Conservation (phyloP, 805 yeast species). For the Saccharomycopsis guyanensis region DNA sequence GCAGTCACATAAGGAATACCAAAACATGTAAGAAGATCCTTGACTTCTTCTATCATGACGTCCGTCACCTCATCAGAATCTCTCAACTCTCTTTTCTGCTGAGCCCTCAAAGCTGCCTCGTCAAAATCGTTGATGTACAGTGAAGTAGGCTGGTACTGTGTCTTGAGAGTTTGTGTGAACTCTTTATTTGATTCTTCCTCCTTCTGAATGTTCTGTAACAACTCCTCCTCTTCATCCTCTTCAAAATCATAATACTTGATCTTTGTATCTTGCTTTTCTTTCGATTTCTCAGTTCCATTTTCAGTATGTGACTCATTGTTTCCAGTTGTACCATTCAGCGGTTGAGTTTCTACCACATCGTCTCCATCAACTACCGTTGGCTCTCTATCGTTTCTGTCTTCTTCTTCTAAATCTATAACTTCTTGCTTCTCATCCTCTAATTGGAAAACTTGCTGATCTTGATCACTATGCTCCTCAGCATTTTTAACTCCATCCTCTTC, state of each 20-base stretch:
- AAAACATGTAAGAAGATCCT: slow-evolving; percentile 75
- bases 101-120: slow-evolving; percentile 47
- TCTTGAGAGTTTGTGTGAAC: slow-evolving; percentile 41
- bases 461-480: not conserved
- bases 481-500: slow-evolving; percentile 4
- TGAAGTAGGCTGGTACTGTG: slow-evolving; percentile 12
- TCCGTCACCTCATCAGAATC: slow-evolving; percentile 89
- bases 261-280: not conserved
- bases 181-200: slow-evolving; percentile 70
- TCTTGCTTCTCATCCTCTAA: not conserved
- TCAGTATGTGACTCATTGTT: not conserved
- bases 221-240: slow-evolving; percentile 68
- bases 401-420: slow-evolving; percentile 3
- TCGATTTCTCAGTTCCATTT: not conserved
- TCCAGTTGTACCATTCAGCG: not conserved
- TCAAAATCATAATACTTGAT: slow-evolving; percentile 49
- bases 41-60: slow-evolving; percentile 83
- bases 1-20: slow-evolving; percentile 95
- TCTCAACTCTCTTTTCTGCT: slow-evolving; percentile 60
- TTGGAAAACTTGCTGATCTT: not conserved
- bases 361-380: slow-evolving; percentile 7
- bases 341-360: slow-evolving; percentile 3
- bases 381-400: not conserved
- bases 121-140: slow-evolving; percentile 20
- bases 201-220: slow-evolving; percentile 51